Evolutionary conservation across 1,139 yeast genomes (phyloP), one percentile per base, ranked within the genome.

Genomic region (Protomyces lactucae-debilis): DNA sequence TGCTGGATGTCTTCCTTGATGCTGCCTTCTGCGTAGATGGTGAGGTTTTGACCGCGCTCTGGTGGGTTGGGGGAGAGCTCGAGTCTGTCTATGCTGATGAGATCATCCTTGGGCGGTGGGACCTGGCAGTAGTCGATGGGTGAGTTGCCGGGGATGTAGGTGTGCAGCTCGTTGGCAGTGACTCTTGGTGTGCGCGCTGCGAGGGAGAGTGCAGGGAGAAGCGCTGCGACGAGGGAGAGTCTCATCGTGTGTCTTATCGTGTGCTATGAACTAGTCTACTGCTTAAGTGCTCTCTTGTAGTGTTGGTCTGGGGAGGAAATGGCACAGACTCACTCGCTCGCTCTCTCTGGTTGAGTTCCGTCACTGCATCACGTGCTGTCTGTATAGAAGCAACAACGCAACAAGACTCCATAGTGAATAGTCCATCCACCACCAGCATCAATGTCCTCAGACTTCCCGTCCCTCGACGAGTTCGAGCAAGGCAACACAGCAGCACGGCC

Each of bases 51-150:
- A 23, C 97, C 98, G 71, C 90, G 84, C 56, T 73, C 79, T 1
- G 99, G 99, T 8, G 98, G 98, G 73, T 89, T 89, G 61, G 99
- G 99, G 48, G 78, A 75, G 67, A 93, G 75, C 56, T 78, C 79
- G 35, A 93, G 84, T 55, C 78, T 76, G 55, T 83, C 79, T 70
- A 93, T 82, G 54, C 78, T 79, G 71, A 93, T 79, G 40, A 64
- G 52, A 52, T 64, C 60, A 87, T 72, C 73, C 90, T 97, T 1
- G 80, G 76, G 61, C 80, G 81, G 21, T 78, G 76, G 43, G 82
- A 77, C 71, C 90, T 48, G 96, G 76, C 99, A 93, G 66, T 84
- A 81, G 64, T 81, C 78, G 57, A 93, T 80, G 8, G 98, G 97
- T 0, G 97, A 87, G 69, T 84, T 89, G 6, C 99, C 99, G 0